Base-by-base conservation (phyloP, 805 yeast genomes). In the Metschnikowia matae region DNA sequence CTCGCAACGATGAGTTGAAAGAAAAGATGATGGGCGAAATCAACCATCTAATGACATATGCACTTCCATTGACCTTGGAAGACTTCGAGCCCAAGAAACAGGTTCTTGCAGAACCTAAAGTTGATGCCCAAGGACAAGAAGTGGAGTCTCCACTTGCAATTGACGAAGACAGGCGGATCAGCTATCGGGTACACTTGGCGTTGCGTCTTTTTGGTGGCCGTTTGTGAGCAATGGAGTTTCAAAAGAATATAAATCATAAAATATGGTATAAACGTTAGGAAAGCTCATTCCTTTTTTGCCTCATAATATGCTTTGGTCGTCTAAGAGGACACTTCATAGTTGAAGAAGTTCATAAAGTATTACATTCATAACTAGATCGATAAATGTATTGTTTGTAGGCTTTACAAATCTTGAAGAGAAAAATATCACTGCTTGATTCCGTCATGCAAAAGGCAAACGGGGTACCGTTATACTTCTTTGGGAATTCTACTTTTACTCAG, bases 121-220 rank as follows among this genome's bases (percentile, higher is more conserved):
- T 51, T 18, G 58, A 51, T 14, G 55, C 57, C 6, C 60, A 57
- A 42, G 61, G 61, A 26, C 46, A 57, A 38, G 44, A 58, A 5
- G 54, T 56, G 17, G 55, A 51, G 18, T 50, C 55, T 6, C 61
- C 59, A 6, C 65, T 61, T 48, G 73, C 77, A 13, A 66, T 76
- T 6, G 81, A 81, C 45, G 73, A 75, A 34, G 85, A 84, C 41
- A 76, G 95, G 59, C 69, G 77, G 40, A 81, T 87, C 40, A 74
- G 85, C 43, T 68, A 70, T 44, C 83, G 85, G 15, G 90, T 87
- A 15, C 81, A 79, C 49, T 57, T 84, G 42, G 89, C 90, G 1
- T 79, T 90, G n/a, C 53, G 53, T 23, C 53, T 52, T 18, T 47
- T 52, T 18, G 55, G 55, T n/a, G 53, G 50, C 34, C 40, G 46